Evolutionary conservation across 176 grass and related monocot species (phyloP).

Genomic region (Guadua angustifolia): DNA sequence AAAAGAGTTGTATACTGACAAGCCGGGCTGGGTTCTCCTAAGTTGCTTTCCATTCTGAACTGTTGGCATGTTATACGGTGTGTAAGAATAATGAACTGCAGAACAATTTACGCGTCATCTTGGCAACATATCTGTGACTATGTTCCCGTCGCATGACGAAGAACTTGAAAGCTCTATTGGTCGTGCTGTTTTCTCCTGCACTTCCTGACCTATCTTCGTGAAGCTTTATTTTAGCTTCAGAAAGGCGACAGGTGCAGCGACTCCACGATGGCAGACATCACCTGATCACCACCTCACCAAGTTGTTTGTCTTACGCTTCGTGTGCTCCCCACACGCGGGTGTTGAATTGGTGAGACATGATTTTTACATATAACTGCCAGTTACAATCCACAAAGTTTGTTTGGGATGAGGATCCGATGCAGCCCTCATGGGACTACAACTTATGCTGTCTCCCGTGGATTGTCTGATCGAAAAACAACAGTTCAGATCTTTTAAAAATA

Average conservation of each 20-base stretch:
- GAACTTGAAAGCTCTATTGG: not conserved
- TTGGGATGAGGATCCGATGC: too few species aligned
- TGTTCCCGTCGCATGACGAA: not conserved
- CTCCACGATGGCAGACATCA: not conserved
- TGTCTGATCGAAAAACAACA: too few species aligned
- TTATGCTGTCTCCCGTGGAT: too few species aligned
- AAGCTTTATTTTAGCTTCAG: not conserved
- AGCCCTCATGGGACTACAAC: too few species aligned
- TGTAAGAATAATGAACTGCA: constrained; percentile 30
- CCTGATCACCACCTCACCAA: not conserved
- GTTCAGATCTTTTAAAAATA: too few species aligned
- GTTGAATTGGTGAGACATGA: too few species aligned
- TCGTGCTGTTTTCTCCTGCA: not conserved
- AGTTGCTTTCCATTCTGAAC: not conserved
- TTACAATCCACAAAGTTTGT: not conserved
- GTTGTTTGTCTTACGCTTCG: not conserved
- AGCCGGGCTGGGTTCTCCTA: constrained; percentile 16
- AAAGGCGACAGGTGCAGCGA: constrained; percentile 11
- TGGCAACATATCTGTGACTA: not conserved
- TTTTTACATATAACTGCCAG: too few species aligned
- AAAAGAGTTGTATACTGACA: constrained; percentile 57
- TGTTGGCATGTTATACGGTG: not conserved
- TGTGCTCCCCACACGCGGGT: not conserved
- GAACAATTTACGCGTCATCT: not conserved
- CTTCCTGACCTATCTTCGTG: not conserved